Evolutionary conservation across 352 stramenopile species (phyloP).

Genomic region (Phytophthora constricta): DNA sequence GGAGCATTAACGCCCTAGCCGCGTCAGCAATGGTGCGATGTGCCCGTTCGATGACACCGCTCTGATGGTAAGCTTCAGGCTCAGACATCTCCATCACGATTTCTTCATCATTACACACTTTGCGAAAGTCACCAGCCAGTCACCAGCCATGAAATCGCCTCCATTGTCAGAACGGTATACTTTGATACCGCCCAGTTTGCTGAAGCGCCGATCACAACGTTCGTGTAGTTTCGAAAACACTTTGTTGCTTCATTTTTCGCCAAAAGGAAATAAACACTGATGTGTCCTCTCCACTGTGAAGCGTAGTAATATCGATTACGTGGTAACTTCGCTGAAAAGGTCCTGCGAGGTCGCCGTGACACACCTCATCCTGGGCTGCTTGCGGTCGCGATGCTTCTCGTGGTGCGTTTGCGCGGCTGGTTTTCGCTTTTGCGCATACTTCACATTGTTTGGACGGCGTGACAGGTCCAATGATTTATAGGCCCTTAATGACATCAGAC

Average conservation of each 20-base stretch:
- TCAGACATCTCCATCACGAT: constrained; percentile 4
- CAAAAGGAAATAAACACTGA: not conserved
- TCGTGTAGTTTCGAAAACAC: not conserved
- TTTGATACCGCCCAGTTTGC: not conserved
- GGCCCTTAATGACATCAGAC: not conserved
- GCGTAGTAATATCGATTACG: constrained; percentile 3
- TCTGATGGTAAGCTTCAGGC: constrained; percentile 9
- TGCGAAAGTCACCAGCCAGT: not conserved
- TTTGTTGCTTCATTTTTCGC: not conserved
- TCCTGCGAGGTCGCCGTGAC: constrained; percentile 7
- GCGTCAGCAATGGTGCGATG: constrained; percentile 5
- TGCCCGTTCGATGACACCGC: constrained; percentile 3
- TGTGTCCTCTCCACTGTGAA: constrained; percentile 3
- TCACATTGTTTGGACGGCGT: not conserved
- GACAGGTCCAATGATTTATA: not conserved
- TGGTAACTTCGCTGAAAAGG: constrained; percentile 9
- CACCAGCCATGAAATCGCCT: constrained; percentile 4
- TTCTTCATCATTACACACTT: constrained; percentile 3
- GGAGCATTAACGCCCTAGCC: not conserved
- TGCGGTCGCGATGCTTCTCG: not conserved
- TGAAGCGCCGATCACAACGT: constrained; percentile 2
- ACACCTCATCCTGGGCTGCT: constrained; percentile 3
- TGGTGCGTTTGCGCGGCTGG: not conserved
- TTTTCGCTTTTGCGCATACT: not conserved
- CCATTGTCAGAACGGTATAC: constrained; percentile 11